Evolutionary conservation across 495 filamentous ascomycete species (phyloP).

Genomic region (Penicillium cataractarum): DNA sequence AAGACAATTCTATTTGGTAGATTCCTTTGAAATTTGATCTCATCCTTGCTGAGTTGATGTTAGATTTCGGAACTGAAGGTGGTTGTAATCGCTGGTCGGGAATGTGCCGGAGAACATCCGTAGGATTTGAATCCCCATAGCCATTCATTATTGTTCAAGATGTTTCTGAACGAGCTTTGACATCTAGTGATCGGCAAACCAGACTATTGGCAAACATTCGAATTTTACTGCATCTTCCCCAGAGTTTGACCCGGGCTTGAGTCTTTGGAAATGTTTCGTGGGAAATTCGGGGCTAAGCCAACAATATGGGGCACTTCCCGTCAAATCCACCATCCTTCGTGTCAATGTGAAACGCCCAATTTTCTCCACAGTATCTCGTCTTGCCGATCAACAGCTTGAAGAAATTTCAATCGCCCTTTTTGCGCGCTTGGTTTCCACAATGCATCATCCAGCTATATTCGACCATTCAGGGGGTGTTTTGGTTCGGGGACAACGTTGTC

Average conservation of each 20-base stretch:
- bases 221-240: neutral
- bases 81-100: neutral
- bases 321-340: neutral
- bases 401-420: neutral
- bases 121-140: neutral
- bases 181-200: neutral
- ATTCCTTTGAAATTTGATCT: neutral
- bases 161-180: neutral
- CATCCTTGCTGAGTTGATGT: neutral
- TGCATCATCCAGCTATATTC: neutral
- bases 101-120: neutral
- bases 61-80: neutral
- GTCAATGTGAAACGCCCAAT: neutral
- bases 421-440: neutral
- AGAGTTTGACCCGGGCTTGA: neutral
- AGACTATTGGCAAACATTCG: neutral
- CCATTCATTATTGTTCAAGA: neutral
- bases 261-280: neutral
- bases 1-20: neutral
- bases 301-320: neutral
- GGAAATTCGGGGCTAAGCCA: neutral
- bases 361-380: neutral
- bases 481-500: neutral
- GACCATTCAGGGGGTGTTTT: neutral
- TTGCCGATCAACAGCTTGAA: neutral